Conservation (phyloP, 306 rosid genomes). For the Prunus campanulata region DNA sequence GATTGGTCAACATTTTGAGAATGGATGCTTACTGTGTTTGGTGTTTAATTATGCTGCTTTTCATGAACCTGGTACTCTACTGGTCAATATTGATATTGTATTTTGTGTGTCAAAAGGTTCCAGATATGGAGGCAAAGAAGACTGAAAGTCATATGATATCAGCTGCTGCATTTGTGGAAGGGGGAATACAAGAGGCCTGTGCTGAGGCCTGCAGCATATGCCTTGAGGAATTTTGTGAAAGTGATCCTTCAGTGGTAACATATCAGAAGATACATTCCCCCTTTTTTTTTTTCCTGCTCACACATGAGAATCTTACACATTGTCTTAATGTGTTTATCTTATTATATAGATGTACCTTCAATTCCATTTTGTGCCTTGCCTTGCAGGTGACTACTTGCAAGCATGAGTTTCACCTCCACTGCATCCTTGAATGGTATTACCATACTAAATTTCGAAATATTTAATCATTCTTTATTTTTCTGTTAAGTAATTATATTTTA, state of each 20-base stretch:
- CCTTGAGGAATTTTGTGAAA: constrained; percentile 80
- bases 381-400: constrained; percentile 76
- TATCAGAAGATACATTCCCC: neutral
- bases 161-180: constrained; percentile 91
- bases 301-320: neutral
- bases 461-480: neutral
- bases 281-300: neutral
- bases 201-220: constrained; percentile 96
- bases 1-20: neutral
- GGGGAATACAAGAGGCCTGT: constrained; percentile 85
- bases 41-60: neutral
- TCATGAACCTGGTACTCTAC: neutral
- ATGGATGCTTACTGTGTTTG: constrained; percentile 10
- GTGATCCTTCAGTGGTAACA: constrained; percentile 81
- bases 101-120: constrained; percentile 38
- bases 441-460: neutral
- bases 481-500: neutral
- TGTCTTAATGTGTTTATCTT: neutral
- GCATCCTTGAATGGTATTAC: constrained; percentile 93
- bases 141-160: constrained; percentile 61
- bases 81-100: constrained; percentile 19
- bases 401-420: constrained; percentile 94
- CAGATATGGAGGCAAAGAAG: constrained; percentile 38
- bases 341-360: constrained; percentile 19
- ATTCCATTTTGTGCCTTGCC: constrained; percentile 24